Percentiles rank a stretch among this genome's conserved stretches.
Evolutionary conservation across 805 yeast genomes (phyloP).

Genomic region (Saccharomycopsis schoenii): DNA sequence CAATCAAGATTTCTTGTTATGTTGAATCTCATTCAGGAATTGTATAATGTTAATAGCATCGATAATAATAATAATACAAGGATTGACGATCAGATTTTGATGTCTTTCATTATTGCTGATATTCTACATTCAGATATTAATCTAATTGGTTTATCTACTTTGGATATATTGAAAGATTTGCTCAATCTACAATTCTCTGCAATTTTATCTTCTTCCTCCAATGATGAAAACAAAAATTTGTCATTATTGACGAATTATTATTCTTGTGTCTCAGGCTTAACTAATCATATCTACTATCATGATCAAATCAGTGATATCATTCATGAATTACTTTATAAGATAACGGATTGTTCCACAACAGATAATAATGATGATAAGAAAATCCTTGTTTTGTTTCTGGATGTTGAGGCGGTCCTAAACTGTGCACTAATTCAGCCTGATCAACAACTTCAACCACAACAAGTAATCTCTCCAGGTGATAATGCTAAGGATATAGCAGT

Average conservation of each 20-base stretch:
- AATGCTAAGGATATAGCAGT: background rate
- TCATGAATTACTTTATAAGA: constrained; percentile 46
- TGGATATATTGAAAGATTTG: constrained; percentile 61
- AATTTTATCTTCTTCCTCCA: constrained; percentile 4
- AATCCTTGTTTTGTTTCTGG: background rate
- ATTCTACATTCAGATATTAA: constrained; percentile 69
- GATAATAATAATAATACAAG: constrained; percentile 1
- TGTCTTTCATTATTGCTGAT: constrained; percentile 41
- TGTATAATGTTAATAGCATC: constrained; percentile 19
- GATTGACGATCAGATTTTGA: constrained; percentile 27
- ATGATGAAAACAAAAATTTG: background rate
- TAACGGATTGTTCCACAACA: constrained; percentile 21
- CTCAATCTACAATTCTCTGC: constrained; percentile 35
- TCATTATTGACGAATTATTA: constrained; percentile 21
- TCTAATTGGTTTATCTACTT: constrained; percentile 77
- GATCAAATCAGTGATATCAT: constrained; percentile 82
- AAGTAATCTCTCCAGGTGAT: background rate
- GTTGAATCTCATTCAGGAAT: constrained; percentile 33
- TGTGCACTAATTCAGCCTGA: background rate
- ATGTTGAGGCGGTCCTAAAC: constrained; percentile 7
- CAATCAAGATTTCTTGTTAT: constrained; percentile 63
- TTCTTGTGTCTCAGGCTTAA: constrained; percentile 55
- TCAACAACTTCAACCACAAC: background rate
- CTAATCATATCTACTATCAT: constrained; percentile 71
- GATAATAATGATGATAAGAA: background rate